Percentiles rank a stretch among this genome's conserved stretches.
These are phyloP conservation scores for Rhododendron simsii DNA, from an alignment of 148 eudicot genomes.

Conservation along the genomic window DNA sequence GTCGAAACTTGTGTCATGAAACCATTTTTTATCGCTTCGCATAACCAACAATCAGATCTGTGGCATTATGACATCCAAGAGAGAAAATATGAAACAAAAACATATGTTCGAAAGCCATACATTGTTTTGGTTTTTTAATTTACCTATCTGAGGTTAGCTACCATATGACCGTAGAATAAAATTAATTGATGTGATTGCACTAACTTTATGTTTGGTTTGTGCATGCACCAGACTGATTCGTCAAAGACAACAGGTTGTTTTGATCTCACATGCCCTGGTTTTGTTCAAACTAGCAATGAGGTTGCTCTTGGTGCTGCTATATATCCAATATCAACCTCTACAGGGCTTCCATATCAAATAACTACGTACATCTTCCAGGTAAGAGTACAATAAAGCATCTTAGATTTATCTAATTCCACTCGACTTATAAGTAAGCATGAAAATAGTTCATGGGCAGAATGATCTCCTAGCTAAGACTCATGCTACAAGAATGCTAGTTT, in stretches of 20 bases:
- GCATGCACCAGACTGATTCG: conserved; percentile 28
- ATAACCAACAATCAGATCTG: background rate
- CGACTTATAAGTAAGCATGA: background rate
- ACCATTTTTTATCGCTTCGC: background rate
- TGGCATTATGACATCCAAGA: background rate
- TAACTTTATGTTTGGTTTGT: background rate
- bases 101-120: background rate
- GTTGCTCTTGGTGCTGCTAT: conserved; percentile 63
- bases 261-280: conserved; percentile 64
- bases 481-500: too few relatives aligned
- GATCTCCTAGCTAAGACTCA: too few relatives aligned
- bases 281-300: conserved; percentile 56
- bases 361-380: conserved; percentile 34
- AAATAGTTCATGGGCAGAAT: background rate
- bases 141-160: background rate
- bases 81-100: background rate
- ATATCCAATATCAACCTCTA: conserved; percentile 33
- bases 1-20: background rate
- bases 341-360: conserved; percentile 32
- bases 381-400: background rate
- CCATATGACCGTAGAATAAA: background rate
- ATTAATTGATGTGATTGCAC: background rate
- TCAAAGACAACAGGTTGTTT: conserved; percentile 43
- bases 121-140: background rate
- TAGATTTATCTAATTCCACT: background rate